Base-by-base conservation (phyloP, 139 green algal genomes). In the Picochlorum costavermella region DNA sequence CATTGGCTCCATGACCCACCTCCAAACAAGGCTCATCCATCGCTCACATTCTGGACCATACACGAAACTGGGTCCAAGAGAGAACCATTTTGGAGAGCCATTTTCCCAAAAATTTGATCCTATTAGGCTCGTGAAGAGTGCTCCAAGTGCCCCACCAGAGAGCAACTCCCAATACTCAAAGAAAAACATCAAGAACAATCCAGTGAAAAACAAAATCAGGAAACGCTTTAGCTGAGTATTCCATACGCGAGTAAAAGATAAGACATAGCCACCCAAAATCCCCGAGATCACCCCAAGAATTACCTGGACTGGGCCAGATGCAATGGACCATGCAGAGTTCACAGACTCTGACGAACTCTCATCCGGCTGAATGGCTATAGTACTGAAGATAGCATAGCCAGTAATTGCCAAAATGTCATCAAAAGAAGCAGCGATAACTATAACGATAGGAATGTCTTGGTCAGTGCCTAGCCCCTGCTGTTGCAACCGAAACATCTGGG, bases 371-470 rank as follows among this genome's bases (percentile, higher is more conserved):
- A 86, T 80, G 28, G 83, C 83, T 13, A 94, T 70, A 33, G 80
- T 83, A 50, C 78, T 85, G 73, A 90, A 92, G 26, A 92, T 79
- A 26, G 72, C 78, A 78, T 85, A 91, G 31, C 84, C 86, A n/a
- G 79, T 88, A 69, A 95, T 91, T 44, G 87, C 88, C 8, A 95
- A 64, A 20, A 92, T 78, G 68, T 95, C 88, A 67, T 94, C 87
- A 64, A 95, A 92, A 50, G 77, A 87, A 9, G 88, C 85, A 4
- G 86, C 82, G 11, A 86, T 89, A 1, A 95, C 83, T 1, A 95
- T 78, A 5, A 85, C 86, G 2, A 74, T 80, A 17, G 88, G 88
- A 50, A 95, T 92, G 56, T 78, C 79, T 71, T 92, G 88, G 45
- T 74, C 73, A 0, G 77, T 74, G 1, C 88, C 88, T 50, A 85